Evolutionary conservation across 805 yeast species (phyloP).

Genomic region (Blastobotrys muscicola): DNA sequence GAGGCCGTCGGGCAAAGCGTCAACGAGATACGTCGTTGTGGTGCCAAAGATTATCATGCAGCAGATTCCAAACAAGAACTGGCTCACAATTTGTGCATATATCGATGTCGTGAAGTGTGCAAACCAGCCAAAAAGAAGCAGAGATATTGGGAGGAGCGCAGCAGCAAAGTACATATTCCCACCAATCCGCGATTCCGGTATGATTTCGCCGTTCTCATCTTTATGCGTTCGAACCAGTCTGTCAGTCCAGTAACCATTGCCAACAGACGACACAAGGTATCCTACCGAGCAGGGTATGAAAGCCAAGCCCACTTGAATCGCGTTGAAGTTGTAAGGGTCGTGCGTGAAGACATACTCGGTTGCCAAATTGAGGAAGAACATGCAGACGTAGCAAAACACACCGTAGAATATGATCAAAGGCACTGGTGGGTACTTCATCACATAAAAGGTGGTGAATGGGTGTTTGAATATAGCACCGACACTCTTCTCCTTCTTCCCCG

Average conservation of each 20-base stretch:
- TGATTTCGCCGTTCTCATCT: constrained; percentile 49
- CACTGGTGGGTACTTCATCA: constrained; percentile 69
- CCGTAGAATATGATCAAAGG: constrained; percentile 54
- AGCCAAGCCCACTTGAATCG: constrained; percentile 60
- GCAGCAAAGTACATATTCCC: constrained; percentile 65
- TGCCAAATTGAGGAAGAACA: constrained; percentile 69
- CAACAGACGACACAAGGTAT: constrained; percentile 63
- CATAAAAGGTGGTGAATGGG: constrained; percentile 53
- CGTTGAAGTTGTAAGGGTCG: constrained; percentile 59
- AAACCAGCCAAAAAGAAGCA: constrained; percentile 78
- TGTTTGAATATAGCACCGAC: constrained; percentile 29
- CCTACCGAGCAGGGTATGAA: constrained; percentile 80
- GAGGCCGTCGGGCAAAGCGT: constrained; percentile 64
- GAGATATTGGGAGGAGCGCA: constrained; percentile 48
- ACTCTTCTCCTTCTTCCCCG: not conserved
- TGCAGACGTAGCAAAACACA: constrained; percentile 58
- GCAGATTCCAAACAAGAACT: constrained; percentile 73
- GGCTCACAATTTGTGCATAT: constrained; percentile 74
- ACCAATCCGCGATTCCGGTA: constrained; percentile 73
- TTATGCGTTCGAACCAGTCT: constrained; percentile 43
- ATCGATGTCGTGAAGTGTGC: constrained; percentile 55
- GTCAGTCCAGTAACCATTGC: constrained; percentile 79
- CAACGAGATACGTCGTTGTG: constrained; percentile 72
- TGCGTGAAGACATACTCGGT: constrained; percentile 52
- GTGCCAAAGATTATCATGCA: constrained; percentile 79